Conservation (phyloP, 2,329 filamentous ascomycete genomes). For the Ceratocystis diversiconidia region DNA sequence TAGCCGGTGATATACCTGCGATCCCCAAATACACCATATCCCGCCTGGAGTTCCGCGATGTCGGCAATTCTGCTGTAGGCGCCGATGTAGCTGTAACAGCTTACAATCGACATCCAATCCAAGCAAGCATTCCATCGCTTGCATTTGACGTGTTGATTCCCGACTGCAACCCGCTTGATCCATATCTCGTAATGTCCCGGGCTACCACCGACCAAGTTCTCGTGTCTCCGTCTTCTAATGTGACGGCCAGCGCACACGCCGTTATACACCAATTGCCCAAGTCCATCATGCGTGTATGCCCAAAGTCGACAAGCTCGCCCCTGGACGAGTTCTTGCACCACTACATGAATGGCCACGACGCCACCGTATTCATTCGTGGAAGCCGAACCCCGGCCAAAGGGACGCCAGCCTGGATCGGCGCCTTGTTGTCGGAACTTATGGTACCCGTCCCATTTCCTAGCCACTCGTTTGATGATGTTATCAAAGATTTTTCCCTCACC, state of each 20-base stretch:
- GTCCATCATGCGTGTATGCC: slow-evolving; percentile 57
- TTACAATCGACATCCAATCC: slow-evolving; percentile 64
- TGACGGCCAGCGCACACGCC: slow-evolving; percentile 57
- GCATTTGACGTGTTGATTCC: slow-evolving; percentile 75
- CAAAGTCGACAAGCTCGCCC: slow-evolving; percentile 63
- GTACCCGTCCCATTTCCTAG: slow-evolving; percentile 76
- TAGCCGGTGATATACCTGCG: slow-evolving; percentile 56
- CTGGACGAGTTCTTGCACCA: slow-evolving; percentile 67
- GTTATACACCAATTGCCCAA: slow-evolving; percentile 61
- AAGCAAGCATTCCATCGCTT: slow-evolving; percentile 62
- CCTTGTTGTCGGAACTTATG: slow-evolving; percentile 67
- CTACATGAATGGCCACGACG: slow-evolving; percentile 68
- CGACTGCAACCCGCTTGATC: slow-evolving; percentile 58
- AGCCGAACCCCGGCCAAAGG: slow-evolving; percentile 46
- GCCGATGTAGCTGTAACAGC: slow-evolving; percentile 63
- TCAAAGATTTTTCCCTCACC: slow-evolving; percentile 75
- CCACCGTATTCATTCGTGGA: slow-evolving; percentile 71
- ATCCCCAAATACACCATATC: slow-evolving; percentile 75
- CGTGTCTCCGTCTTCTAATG: slow-evolving; percentile 52
- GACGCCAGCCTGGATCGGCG: slow-evolving; percentile 69
- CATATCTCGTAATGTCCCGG: slow-evolving; percentile 64
- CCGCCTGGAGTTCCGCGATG: slow-evolving; percentile 64
- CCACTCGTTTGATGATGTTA: slow-evolving; percentile 63
- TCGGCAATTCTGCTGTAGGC: slow-evolving; percentile 53
- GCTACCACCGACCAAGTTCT: slow-evolving; percentile 54